Percentiles rank a stretch among this genome's conserved stretches.
phyloP scores from a whole-genome alignment of 1,284 basidiomycete species.

The Rhodotorula sp. region DNA sequence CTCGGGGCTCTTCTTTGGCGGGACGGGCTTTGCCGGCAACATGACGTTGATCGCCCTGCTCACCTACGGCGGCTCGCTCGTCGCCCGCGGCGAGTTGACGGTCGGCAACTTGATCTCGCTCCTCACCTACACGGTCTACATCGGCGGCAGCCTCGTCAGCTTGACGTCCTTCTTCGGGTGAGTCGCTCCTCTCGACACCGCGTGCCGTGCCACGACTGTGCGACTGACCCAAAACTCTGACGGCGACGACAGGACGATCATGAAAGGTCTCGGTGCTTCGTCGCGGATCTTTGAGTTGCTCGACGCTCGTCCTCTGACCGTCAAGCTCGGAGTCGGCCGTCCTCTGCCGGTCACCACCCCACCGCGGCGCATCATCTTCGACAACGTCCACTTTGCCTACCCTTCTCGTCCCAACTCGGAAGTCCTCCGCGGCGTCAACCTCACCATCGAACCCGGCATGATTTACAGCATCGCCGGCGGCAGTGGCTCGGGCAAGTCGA shows the following conservation, averaged over 20 bases:
- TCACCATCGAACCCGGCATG: conserved; percentile 64
- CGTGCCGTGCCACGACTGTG: neutral
- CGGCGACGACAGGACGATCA: conserved; percentile 43
- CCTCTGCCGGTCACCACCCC: conserved; percentile 40
- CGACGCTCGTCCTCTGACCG: conserved; percentile 60
- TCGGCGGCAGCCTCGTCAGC: conserved; percentile 47
- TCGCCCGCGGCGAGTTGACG: conserved; percentile 79
- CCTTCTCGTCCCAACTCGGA: conserved; percentile 70
- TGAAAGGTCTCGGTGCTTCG: conserved; percentile 84
- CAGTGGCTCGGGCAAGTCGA: conserved; percentile 64
- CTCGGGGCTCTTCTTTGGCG: conserved; percentile 75
- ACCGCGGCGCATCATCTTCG: conserved; percentile 69
- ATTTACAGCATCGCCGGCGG: conserved; percentile 50
- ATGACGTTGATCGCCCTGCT: conserved; percentile 82
- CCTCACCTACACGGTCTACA: conserved; percentile 71
- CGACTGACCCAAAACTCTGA: neutral
- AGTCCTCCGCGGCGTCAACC: conserved; percentile 65
- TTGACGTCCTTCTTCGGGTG: conserved; percentile 52
- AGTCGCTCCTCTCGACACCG: neutral
- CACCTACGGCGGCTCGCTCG: conserved; percentile 90
- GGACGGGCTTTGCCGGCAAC: conserved; percentile 64
- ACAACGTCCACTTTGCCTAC: conserved; percentile 74
- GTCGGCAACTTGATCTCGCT: conserved; percentile 88
- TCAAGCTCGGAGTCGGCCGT: conserved; percentile 63
- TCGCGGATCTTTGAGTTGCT: conserved; percentile 89